Base-by-base conservation (phyloP, 495 filamentous ascomycete genomes). In the Tuber brumale region DNA sequence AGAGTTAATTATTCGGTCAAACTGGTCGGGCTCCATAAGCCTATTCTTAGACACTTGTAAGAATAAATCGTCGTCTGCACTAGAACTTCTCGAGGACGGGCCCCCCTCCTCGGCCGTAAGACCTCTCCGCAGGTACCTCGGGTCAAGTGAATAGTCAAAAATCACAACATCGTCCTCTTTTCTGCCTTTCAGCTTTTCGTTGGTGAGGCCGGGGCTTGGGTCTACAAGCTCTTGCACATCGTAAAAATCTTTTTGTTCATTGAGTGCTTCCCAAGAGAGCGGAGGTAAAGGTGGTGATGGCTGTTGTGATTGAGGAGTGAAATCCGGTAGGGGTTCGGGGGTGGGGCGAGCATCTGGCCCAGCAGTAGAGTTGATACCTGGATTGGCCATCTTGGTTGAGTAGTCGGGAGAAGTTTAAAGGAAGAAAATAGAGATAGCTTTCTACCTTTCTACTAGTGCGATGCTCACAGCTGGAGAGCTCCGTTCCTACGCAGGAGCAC, bases 1-100 rank as follows among this genome's bases (percentile, higher is more conserved):
- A 57, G 23, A 21, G 23, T n/a, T n/a, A 57, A n/a, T 57, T 12
- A n/a, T n/a, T 57, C 10, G 48, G 23, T 9, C 48, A 10, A 57
- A n/a, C 6, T 57, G 21, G 0, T 9, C 8, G 21, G 48, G 10
- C 23, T 23, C 48, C n/a, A n/a, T n/a, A 7, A 57, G 23, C 48
- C 0, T 9, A 10, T n/a, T 5, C 23, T 57, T 57, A 2, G 48
- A 3, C 21, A 57, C 48, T n/a, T 1, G 21, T n/a, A 8, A 57
- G 48, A 57, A n/a, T n/a, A 9, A n/a, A n/a, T 23, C 21, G 8
- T 57, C 48, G 7, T n/a, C 48, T n/a, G 23, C 37, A 39, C 37
- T 4, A 2, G 3, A 1, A 4, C 0, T 39, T 39, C 37, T 0
- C 2, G 37, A 4, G 37, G 37, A 39, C 2, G 37, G 0, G 37